Percentiles rank a stretch among this genome's conserved stretches.
Conservation (phyloP, 2,329 filamentous ascomycete species). For the Arthrobotrys megalospora region DNA sequence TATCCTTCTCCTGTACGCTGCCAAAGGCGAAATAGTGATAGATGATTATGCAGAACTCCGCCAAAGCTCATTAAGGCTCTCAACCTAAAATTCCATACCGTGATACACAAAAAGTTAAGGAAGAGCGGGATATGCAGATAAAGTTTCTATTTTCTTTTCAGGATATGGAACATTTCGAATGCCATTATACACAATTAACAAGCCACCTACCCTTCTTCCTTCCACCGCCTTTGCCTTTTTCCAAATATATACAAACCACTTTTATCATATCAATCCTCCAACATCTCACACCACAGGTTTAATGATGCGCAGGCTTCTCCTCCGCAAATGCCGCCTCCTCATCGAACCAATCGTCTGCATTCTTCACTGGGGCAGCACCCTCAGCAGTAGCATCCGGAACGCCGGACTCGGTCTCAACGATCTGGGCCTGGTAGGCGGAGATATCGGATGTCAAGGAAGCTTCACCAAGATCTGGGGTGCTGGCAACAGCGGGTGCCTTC, state of each 20-base stretch:
- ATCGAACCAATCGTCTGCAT: slow-evolving; percentile 84
- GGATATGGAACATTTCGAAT: slow-evolving; percentile 45
- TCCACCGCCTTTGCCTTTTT: neutral
- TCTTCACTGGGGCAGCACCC: slow-evolving; percentile 68
- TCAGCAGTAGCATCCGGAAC: slow-evolving; percentile 74
- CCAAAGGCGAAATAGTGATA: neutral
- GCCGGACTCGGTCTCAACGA: slow-evolving; percentile 87
- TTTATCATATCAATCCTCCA: slow-evolving; percentile 27
- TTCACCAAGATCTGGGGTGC: slow-evolving; percentile 84
- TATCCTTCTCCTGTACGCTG: neutral
- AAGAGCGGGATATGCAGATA: neutral
- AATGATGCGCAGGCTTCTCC: slow-evolving; percentile 70
- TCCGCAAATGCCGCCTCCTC: slow-evolving; percentile 73
- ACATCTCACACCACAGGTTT: slow-evolving; percentile 18
- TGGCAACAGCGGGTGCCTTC: slow-evolving; percentile 81
- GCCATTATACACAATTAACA: slow-evolving; percentile 59
- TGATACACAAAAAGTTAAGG: neutral
- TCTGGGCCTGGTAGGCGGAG: slow-evolving; percentile 93
- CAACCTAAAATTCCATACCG: neutral
- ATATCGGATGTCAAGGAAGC: slow-evolving; percentile 90
- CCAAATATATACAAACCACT: slow-evolving; percentile 49
- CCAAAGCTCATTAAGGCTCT: too few relatives aligned
- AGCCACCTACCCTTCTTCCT: slow-evolving; percentile 9
- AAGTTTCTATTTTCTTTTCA: slow-evolving; percentile 32
- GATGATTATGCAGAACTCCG: too few relatives aligned